Evolutionary conservation across 2,329 filamentous ascomycete genomes (phyloP).

Genomic region (Passalora sequoiae): DNA sequence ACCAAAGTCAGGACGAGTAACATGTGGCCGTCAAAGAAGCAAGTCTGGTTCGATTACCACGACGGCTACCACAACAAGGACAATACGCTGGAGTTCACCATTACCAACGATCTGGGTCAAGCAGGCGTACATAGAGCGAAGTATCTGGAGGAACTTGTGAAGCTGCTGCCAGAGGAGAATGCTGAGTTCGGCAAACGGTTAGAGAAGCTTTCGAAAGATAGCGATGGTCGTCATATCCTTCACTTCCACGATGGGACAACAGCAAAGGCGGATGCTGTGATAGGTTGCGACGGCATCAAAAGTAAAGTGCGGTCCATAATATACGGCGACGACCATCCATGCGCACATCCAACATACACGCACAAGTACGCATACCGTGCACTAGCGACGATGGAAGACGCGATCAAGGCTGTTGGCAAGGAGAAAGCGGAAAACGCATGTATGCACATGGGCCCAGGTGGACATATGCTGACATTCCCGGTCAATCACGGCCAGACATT

Average conservation of each 20-base stretch:
- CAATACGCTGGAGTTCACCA: constrained; percentile 24
- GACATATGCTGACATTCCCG: constrained; percentile 57
- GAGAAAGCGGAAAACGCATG: constrained; percentile 26
- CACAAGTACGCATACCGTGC: constrained; percentile 59
- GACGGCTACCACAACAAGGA: constrained; percentile 31
- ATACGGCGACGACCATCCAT: constrained; percentile 36
- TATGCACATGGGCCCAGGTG: constrained; percentile 35
- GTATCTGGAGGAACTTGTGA: constrained; percentile 40
- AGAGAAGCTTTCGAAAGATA: constrained; percentile 28
- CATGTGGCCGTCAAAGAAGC: constrained; percentile 32
- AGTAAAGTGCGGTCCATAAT: constrained; percentile 48
- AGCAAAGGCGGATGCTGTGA: constrained; percentile 41
- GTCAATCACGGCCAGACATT: constrained; percentile 26
- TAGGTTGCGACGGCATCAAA: constrained; percentile 45
- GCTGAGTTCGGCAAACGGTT: constrained; percentile 31
- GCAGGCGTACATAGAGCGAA: constrained; percentile 36
- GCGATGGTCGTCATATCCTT: constrained; percentile 15
- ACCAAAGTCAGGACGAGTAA: constrained; percentile 40
- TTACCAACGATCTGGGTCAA: constrained; percentile 26
- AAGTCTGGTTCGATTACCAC: constrained; percentile 42
- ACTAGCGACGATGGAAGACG: constrained; percentile 51
- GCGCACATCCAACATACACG: constrained; percentile 48
- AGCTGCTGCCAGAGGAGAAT: constrained; percentile 37
- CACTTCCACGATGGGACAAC: constrained; percentile 34
- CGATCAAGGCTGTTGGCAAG: constrained; percentile 26